These are phyloP conservation scores for Leccinum griseonigrum DNA, from an alignment of 1,284 basidiomycete genomes.

Conservation along the genomic window DNA sequence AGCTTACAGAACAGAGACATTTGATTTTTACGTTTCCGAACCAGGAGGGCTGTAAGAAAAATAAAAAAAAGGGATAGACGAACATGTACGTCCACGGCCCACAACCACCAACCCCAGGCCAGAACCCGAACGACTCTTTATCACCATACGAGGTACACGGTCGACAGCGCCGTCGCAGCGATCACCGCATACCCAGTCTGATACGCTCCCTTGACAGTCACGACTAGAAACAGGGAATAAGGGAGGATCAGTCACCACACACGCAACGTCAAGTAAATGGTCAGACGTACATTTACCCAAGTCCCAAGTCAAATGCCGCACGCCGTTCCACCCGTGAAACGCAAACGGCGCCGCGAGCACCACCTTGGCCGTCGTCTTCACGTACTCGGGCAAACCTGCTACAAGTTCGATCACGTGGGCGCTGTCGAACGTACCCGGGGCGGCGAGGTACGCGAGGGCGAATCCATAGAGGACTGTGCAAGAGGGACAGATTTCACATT, in stretches of 20 bases:
- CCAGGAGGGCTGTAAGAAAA: not conserved
- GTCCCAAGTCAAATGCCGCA: slow-evolving; percentile 94
- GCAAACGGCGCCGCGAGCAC: slow-evolving; percentile 82
- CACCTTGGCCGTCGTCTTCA: slow-evolving; percentile 76
- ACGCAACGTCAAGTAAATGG: not conserved
- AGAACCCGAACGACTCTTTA: slow-evolving; percentile 19
- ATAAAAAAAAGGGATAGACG: not conserved
- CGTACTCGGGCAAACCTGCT: slow-evolving; percentile 62
- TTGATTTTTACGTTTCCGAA: not conserved
- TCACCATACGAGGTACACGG: slow-evolving; percentile 55
- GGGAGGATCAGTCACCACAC: not conserved
- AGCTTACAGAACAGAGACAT: not conserved
- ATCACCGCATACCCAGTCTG: slow-evolving; percentile 79
- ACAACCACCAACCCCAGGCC: not conserved
- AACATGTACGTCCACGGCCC: not conserved
- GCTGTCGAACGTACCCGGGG: slow-evolving; percentile 79
- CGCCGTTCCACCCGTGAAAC: slow-evolving; percentile 89
- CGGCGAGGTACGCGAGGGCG: slow-evolving; percentile 83
- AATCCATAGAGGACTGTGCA: slow-evolving; percentile 81
- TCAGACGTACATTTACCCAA: slow-evolving; percentile 75
- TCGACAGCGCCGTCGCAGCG: slow-evolving; percentile 76
- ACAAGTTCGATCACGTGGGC: slow-evolving; percentile 76
- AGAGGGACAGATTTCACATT: not conserved
- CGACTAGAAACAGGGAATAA: slow-evolving; percentile 46
- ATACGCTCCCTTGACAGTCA: slow-evolving; percentile 80